A percentile compares a stretch with the other conserved stretches of the same genome.
These are phyloP conservation scores for Alternaria triticina DNA, from an alignment of 2,329 filamentous ascomycete genomes.

Conservation along the genomic window DNA sequence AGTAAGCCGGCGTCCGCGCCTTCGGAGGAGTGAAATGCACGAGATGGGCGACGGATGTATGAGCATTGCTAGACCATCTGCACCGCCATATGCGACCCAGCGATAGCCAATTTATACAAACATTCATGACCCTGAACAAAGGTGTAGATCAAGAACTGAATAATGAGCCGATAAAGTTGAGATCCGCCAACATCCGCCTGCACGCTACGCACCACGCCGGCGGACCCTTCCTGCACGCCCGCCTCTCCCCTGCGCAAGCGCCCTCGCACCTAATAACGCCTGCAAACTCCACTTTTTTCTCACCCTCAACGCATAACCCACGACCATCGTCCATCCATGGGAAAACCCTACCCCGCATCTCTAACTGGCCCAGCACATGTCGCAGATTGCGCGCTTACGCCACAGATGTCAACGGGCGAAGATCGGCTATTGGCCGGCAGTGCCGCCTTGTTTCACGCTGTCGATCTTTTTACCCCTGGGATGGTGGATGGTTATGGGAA, in stretches of 20 bases:
- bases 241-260: slow-evolving; percentile 2
- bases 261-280: not conserved
- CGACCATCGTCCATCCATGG: not conserved
- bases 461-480: slow-evolving; percentile 23
- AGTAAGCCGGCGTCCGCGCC: slow-evolving; percentile 18
- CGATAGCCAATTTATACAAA: not conserved
- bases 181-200: not conserved
- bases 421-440: slow-evolving; percentile 25
- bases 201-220: not conserved
- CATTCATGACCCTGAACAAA: accelerated
- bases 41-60: too few species aligned
- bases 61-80: accelerated
- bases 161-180: not conserved
- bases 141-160: not conserved
- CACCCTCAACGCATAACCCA: not conserved
- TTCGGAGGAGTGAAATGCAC: not conserved
- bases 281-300: not conserved
- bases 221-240: not conserved
- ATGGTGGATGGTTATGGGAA: not conserved
- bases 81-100: not conserved
- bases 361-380: slow-evolving; percentile 27
- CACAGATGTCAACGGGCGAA: slow-evolving; percentile 30
- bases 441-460: slow-evolving; percentile 23
- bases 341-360: not conserved
- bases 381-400: slow-evolving; percentile 38